Evolutionary conservation across 495 filamentous ascomycete species (phyloP).

Genomic region (Talaromyces adpressus): DNA sequence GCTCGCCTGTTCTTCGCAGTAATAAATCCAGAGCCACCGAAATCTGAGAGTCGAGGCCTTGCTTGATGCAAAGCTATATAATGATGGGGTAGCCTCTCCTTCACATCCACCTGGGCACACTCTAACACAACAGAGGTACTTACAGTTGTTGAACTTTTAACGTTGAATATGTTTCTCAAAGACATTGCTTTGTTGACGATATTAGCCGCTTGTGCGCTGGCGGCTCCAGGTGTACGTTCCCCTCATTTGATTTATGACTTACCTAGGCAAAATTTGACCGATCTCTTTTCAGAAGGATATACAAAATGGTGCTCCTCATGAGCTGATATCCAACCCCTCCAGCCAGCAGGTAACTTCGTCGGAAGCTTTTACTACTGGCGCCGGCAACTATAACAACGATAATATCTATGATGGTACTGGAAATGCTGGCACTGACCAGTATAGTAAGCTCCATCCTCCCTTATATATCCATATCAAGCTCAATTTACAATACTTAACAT

Average conservation of each 20-base stretch:
- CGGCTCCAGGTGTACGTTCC: background rate
- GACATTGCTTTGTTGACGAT: background rate
- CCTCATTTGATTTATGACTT: background rate
- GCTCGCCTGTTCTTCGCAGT: background rate
- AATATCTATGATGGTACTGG: slow-evolving; percentile 10
- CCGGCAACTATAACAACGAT: slow-evolving; percentile 3
- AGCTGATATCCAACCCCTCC: slow-evolving; percentile 1
- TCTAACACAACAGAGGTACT: background rate
- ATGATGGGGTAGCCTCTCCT: background rate
- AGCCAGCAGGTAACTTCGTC: slow-evolving; percentile 8
- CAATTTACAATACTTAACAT: background rate
- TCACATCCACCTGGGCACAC: background rate
- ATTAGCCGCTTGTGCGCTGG: background rate
- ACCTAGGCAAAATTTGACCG: background rate
- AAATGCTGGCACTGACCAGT: background rate
- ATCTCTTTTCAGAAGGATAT: background rate
- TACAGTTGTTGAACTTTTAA: background rate
- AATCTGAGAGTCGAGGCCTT: background rate
- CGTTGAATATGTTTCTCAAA: background rate
- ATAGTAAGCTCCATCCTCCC: slow-evolving; percentile 2
- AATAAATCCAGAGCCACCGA: background rate
- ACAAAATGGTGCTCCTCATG: slow-evolving; percentile 4
- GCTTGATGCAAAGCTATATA: background rate
- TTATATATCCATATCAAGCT: background rate
- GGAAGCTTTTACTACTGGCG: slow-evolving; percentile 4